phyloP scores from a whole-genome alignment of 768 basidiomycete species.

The Mycena filopes region DNA sequence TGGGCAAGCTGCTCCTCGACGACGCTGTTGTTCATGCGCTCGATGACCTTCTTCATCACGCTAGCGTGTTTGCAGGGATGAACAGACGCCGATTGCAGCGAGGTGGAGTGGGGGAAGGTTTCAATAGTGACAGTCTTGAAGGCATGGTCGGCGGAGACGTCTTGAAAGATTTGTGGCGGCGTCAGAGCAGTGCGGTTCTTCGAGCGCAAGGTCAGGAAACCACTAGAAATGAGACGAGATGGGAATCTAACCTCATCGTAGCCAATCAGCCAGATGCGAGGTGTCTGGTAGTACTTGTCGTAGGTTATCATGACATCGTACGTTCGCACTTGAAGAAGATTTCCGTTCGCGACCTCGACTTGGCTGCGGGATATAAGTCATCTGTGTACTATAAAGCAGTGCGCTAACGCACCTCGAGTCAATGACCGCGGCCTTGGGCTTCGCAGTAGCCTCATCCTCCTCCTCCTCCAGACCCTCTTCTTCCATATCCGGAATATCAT shows the following conservation, averaged over 20 bases:
- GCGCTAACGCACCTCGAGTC: constrained; percentile 59
- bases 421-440: constrained; percentile 59
- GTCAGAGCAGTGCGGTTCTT: constrained; percentile 91
- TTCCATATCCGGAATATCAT: constrained; percentile 99
- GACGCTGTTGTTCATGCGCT: constrained; percentile 94
- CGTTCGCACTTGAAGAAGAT: constrained; percentile 94
- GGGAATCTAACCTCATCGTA: constrained; percentile 84
- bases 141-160: constrained; percentile 96
- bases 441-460: constrained; percentile 87
- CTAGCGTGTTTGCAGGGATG: constrained; percentile 99
- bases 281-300: constrained; percentile 99
- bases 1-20: constrained; percentile 84
- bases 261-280: constrained; percentile 96
- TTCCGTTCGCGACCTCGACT: constrained; percentile 76
- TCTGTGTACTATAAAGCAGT: not conserved
- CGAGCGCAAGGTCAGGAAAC: constrained; percentile 15
- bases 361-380: constrained; percentile 51
- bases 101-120: constrained; percentile 92
- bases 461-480: constrained; percentile 87
- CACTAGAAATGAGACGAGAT: constrained; percentile 1
- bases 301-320: constrained; percentile 99
- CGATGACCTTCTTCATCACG: constrained; percentile 99
- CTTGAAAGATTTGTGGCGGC: constrained; percentile 94
- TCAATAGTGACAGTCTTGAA: constrained; percentile 99
- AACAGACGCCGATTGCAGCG: constrained; percentile 90